Percentiles rank a stretch among this genome's conserved stretches.
phyloP scores from a whole-genome alignment of 176 grass and related monocot species.

The Carex cristatella region DNA sequence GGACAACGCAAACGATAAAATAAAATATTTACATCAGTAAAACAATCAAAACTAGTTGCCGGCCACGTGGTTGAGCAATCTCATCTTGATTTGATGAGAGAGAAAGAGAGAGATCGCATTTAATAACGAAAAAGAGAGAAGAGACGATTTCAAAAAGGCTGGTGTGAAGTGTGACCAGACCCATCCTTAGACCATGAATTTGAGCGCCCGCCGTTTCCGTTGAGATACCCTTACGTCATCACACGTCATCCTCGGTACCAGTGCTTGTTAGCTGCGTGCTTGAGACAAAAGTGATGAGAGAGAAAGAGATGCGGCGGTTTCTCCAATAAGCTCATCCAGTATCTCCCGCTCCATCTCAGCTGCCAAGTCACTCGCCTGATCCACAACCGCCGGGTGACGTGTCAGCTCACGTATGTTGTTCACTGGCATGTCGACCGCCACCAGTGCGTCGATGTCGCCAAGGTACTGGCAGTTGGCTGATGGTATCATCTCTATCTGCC shows the following conservation, averaged over 20 bases:
- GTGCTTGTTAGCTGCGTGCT: neutral
- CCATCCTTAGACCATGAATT: conserved; percentile 15
- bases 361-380: conserved; percentile 42
- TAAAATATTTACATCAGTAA: conserved; percentile 24
- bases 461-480: conserved; percentile 51
- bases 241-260: conserved; percentile 3
- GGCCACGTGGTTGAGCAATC: neutral
- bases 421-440: conserved; percentile 30
- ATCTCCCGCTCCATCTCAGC: conserved; percentile 47
- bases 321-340: conserved; percentile 45
- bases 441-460: conserved; percentile 68
- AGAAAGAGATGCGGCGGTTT: conserved; percentile 31
- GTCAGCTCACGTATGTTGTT: conserved; percentile 23
- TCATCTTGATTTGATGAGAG: conserved; percentile 7
- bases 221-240: conserved; percentile 21
- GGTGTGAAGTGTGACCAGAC: conserved; percentile 4
- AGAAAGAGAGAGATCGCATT: neutral
- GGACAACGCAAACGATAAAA: conserved; percentile 1
- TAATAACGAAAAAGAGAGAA: neutral
- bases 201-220: conserved; percentile 34
- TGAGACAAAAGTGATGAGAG: neutral
- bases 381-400: conserved; percentile 31
- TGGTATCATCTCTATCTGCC: conserved; percentile 33
- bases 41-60: neutral
- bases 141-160: conserved; percentile 11